Conservation (phyloP, 345 rosid species). For the Pugionium cornutum region DNA sequence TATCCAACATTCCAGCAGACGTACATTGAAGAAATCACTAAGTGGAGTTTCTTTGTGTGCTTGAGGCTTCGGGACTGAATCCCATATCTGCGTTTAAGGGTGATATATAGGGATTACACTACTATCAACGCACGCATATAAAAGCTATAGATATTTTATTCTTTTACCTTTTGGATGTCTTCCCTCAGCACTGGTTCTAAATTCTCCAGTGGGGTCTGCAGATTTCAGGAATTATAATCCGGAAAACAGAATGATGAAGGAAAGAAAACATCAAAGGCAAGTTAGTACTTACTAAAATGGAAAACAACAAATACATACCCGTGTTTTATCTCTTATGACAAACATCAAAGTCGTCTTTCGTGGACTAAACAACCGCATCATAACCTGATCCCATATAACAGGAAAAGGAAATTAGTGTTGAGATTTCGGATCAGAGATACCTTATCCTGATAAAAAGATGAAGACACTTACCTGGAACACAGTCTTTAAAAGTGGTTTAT, state of each 20-base stretch:
- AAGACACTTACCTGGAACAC: slow-evolving; percentile 78
- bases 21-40: slow-evolving; percentile 95
- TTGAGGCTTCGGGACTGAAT: slow-evolving; percentile 88
- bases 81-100: slow-evolving; percentile 82
- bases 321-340: slow-evolving; percentile 97
- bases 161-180: slow-evolving; percentile 89
- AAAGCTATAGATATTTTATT: slow-evolving; percentile 24
- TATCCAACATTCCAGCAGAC: slow-evolving; percentile 27
- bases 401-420: slow-evolving; percentile 1
- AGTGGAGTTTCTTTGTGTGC: slow-evolving; percentile 90
- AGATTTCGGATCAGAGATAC: slow-evolving; percentile 28
- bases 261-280: slow-evolving; percentile 9
- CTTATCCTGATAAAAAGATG: slow-evolving; percentile 25
- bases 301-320: slow-evolving; percentile 53
- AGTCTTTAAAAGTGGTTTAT: slow-evolving; percentile 95
- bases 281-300: neutral
- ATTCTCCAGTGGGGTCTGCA: slow-evolving; percentile 92
- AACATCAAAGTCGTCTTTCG: slow-evolving; percentile 97
- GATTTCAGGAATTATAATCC: slow-evolving; percentile 29
- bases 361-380: slow-evolving; percentile 99
- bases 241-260: slow-evolving; percentile 7
- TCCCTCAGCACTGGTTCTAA: slow-evolving; percentile 92
- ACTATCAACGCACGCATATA: slow-evolving; percentile 23
- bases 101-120: slow-evolving; percentile 19
- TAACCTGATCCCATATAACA: slow-evolving; percentile 62